Percentiles rank a stretch among this genome's conserved stretches.
These are phyloP conservation scores for Phoenix roebelenii DNA, from an alignment of 176 grass and related monocot genomes.

Conservation along the genomic window DNA sequence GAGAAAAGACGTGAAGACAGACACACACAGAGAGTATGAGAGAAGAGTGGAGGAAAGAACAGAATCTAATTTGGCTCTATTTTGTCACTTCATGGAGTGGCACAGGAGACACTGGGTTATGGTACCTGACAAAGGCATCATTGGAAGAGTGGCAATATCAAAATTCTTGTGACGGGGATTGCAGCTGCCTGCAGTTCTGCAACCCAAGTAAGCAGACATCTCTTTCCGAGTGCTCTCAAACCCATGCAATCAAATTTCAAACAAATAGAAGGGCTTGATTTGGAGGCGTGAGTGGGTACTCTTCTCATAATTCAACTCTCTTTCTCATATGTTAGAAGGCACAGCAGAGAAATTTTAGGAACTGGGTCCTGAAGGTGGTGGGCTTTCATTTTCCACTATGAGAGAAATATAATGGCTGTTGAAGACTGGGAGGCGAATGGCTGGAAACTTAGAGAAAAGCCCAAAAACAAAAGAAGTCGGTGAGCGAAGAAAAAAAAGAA, in stretches of 20 bases:
- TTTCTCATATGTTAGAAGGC: background rate
- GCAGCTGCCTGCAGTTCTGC: conserved; percentile 9
- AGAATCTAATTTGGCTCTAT: conserved; percentile 5
- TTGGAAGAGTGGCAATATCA: conserved; percentile 6
- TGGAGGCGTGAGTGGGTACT: background rate
- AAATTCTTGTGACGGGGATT: background rate
- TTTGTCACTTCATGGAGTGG: conserved; percentile 1
- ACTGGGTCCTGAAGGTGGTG: conserved; percentile 7
- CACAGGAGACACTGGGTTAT: conserved; percentile 4
- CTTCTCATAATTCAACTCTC: conserved; percentile 1
- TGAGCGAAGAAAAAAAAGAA: background rate
- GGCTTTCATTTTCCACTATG: conserved; percentile 18
- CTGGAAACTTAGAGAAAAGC: conserved; percentile 1
- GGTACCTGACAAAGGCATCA: conserved; percentile 18
- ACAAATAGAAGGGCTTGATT: background rate
- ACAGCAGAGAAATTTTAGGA: conserved; percentile 2
- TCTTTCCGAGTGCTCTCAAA: conserved; percentile 13
- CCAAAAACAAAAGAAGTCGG: conserved; percentile 1
- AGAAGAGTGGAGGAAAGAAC: conserved; percentile 1
- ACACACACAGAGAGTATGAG: background rate
- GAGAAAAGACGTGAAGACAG: background rate
- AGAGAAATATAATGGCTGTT: conserved; percentile 14
- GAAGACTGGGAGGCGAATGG: background rate
- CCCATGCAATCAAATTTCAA: conserved; percentile 10
- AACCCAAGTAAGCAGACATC: conserved; percentile 10